Conservation (phyloP, 2,329 filamentous ascomycete species). For the Neofusicoccum kwambonambiense region DNA sequence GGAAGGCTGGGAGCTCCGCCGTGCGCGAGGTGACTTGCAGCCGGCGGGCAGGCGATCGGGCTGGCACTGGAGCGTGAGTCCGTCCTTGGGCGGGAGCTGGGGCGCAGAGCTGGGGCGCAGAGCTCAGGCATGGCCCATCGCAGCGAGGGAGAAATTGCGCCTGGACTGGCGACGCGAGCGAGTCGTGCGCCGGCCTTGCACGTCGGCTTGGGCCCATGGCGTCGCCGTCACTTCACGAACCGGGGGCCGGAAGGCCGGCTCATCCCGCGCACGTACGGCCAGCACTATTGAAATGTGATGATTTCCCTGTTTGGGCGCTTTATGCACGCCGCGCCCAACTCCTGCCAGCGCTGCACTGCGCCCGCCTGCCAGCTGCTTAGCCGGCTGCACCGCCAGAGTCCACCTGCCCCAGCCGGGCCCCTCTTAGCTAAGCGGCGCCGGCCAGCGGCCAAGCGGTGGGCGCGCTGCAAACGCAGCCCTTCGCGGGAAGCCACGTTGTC, state of each 20-base stretch:
- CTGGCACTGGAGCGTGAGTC: not conserved
- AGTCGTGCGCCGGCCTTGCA: slow-evolving; percentile 5
- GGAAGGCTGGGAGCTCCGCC: slow-evolving; percentile 9
- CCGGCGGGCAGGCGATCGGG: slow-evolving; percentile 10
- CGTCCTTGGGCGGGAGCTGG: not conserved
- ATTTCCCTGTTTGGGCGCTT: slow-evolving; percentile 13
- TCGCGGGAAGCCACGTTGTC: slow-evolving; percentile 18
- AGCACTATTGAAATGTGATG: slow-evolving; percentile 14
- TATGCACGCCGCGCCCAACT: slow-evolving; percentile 10
- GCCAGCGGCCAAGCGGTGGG: not conserved
- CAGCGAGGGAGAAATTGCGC: slow-evolving; percentile 13
- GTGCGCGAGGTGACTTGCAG: slow-evolving; percentile 10
- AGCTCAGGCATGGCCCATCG: not conserved
- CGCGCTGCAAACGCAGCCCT: slow-evolving; percentile 9
- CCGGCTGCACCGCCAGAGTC: not conserved
- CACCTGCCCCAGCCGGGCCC: not conserved
- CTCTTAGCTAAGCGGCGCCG: not conserved
- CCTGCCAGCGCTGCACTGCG: not conserved
- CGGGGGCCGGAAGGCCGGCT: slow-evolving; percentile 11
- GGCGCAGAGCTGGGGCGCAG: no score
- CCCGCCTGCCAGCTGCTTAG: not conserved
- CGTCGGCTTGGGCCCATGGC: not conserved
- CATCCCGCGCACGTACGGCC: slow-evolving; percentile 11
- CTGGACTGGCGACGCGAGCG: slow-evolving; percentile 1
- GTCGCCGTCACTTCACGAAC: slow-evolving; percentile 1